Evolutionary conservation across 371 early-diverging fungal genomes (phyloP), one percentile per base, ranked within the genome.

Genomic region (Nosema muscidifuracis): DNA sequence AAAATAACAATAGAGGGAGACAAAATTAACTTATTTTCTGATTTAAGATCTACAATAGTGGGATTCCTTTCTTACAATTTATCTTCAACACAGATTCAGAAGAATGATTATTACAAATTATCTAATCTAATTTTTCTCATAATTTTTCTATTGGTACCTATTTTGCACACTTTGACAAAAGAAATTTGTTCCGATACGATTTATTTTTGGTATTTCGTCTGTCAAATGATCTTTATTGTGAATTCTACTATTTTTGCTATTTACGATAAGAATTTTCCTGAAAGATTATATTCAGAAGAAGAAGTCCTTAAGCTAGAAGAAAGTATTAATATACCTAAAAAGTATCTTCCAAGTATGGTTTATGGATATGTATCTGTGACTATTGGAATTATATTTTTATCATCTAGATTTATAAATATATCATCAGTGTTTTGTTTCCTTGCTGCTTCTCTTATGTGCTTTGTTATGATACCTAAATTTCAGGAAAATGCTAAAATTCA

Each of bases 141-240:
- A 15, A 18, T 28, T 47, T 71, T 56, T 38, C 20, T 69, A 44
- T 28, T 69, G 16, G 26, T 57, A 26, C 77, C 77, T 24, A 61
- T 77, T 7, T 38, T 73, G 15, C 69, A 65, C 18, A 73, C 47
- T n/a, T 64, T 77, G 15, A 56, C 65, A 2, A 42, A 38, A 22
- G 73, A 77, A 61, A 73, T 77, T 2, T 42, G 38, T 24, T 36
- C 61, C 15, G 65, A 55, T 20, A 63, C 73, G 26, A 57, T 77
- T 61, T 65, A 47, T 62, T 62, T 73, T n/a, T 57, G 55, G 30
- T 67, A 67, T 50, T 28, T 56, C 18, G 16, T 73, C 31, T 63
- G 53, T 18, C 65, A 65, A 31, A 22, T 77, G 6, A 22, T 77
- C 3, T 77, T 42, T 28, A 36, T 65, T 51, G 26, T 58, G 24